Evolutionary conservation across 2,329 filamentous ascomycete species (phyloP), one percentile per base, ranked within the genome.

Genomic region (Xylaria multiplex): DNA sequence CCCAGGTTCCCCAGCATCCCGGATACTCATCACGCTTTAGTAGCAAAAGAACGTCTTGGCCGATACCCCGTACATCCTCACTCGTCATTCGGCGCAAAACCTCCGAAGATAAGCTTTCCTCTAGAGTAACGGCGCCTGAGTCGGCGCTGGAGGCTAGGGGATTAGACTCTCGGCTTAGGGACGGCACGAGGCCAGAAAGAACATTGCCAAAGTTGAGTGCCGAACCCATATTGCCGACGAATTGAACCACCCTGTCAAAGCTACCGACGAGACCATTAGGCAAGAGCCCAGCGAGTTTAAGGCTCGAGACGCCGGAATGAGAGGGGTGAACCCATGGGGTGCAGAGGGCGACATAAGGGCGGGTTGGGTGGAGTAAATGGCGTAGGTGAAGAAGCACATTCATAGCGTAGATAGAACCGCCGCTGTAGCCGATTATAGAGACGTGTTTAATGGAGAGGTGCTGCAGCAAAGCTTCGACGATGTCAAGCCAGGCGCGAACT

Each of bases 361-460:
- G 68, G 1, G 56, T 63, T 1, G 71, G 72, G 40, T 71, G 67
- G 13, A 74, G 71, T 5, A 72, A 22, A 52, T 72, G 71, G 22
- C 71, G 70, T 1, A 71, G 66, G 54, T 68, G 64, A n/a, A 72
- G 62, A 30, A 73, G 60, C 27, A 68, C 55, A 62, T 74, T 72
- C 59, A 73, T 66, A 2, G 67, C 69, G 58, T 72, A 74, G 30
- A 74, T 24, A 9, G 71, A 40, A 3, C 72, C 72, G 27, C 37
- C 66, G 49, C 71, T 74, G 52, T 73, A 70, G 50, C 62, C 67
- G 16, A 69, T 6, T 5, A 72, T n/a, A 53, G 72, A 59, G 62
- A 74, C 64, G 48, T 78, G 72, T 5, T 50, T 57, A 42, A 81
- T 74, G 22, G 46, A 53, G 6, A 81, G 75, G 56, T 79, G 78